Conservation (phyloP, 176 grass and related monocot genomes). For the Aechmea fasciata region DNA sequence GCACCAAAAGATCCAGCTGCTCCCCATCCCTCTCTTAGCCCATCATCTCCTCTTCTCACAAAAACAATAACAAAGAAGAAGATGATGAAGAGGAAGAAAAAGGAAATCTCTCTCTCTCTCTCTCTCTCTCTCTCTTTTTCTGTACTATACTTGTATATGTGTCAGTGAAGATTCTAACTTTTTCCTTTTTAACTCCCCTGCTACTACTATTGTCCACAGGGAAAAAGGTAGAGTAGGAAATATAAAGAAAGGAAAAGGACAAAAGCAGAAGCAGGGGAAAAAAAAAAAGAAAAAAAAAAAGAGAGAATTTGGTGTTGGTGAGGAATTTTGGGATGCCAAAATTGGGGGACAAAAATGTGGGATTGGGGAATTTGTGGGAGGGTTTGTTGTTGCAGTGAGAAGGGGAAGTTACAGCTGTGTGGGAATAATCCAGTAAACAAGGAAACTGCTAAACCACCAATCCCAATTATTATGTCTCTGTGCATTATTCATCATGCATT, state of each 20-base stretch:
- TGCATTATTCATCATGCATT: neutral
- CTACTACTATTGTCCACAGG: neutral
- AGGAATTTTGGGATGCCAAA: neutral
- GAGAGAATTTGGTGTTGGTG: too few species aligned
- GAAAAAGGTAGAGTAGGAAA: neutral
- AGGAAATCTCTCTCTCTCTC: neutral
- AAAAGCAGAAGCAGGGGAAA: neutral
- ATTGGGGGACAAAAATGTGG: neutral
- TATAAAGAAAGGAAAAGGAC: neutral
- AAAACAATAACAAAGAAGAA: too few species aligned
- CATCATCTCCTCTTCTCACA: slow-evolving; percentile 10
- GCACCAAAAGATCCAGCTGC: slow-evolving; percentile 40
- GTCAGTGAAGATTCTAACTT: neutral
- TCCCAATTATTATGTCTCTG: neutral
- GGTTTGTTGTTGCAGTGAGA: neutral
- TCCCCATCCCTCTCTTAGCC: slow-evolving; percentile 27
- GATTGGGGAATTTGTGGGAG: neutral
- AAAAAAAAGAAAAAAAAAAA: too few species aligned
- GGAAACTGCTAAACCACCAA: neutral
- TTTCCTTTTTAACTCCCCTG: neutral
- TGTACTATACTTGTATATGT: neutral
- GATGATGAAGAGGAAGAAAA: neutral
- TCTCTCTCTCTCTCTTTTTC: neutral
- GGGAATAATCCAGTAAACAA: neutral
- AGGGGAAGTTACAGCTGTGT: neutral